A percentile compares a stretch with the other conserved stretches of the same genome.
Conservation (phyloP, 768 basidiomycete species). For the Hericium rajendrae region DNA sequence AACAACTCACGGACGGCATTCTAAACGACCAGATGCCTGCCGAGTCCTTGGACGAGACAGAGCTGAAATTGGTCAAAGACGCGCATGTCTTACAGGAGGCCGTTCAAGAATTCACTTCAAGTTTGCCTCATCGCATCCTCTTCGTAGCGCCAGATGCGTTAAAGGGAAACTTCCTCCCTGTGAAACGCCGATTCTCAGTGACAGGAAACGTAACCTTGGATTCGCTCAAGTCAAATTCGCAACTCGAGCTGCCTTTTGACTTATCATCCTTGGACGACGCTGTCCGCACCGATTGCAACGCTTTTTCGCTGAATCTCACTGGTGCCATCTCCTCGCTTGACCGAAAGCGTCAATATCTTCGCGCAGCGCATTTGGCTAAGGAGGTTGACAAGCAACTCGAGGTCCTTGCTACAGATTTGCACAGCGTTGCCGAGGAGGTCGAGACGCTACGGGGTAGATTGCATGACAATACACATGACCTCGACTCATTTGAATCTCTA, state of each 20-base stretch:
- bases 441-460: slow-evolving; percentile 28
- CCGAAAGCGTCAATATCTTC: slow-evolving; percentile 4
- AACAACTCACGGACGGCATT: slow-evolving; percentile 33
- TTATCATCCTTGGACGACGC: slow-evolving; percentile 48
- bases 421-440: slow-evolving; percentile 24
- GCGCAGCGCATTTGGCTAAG: slow-evolving; percentile 2
- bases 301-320: slow-evolving; percentile 39
- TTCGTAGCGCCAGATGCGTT: slow-evolving; percentile 37
- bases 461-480: slow-evolving; percentile 20
- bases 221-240: slow-evolving; percentile 21
- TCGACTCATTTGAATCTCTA: slow-evolving; percentile 28
- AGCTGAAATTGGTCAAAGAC: slow-evolving; percentile 27
- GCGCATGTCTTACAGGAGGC: slow-evolving; percentile 30
- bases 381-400: slow-evolving; percentile 7
- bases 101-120: slow-evolving; percentile 39
- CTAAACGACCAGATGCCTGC: slow-evolving; percentile 25
- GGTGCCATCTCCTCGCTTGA: slow-evolving; percentile 19
- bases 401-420: not conserved
- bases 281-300: slow-evolving; percentile 62
- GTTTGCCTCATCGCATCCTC: slow-evolving; percentile 41
- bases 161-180: slow-evolving; percentile 15
- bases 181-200: slow-evolving; percentile 26
- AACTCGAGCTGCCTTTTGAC: slow-evolving; percentile 44
- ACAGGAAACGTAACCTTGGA: slow-evolving; percentile 29
- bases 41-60: slow-evolving; percentile 21